A percentile compares a stretch with the other conserved stretches of the same genome.
Conservation (phyloP, 208 protist species). For the Novymonas esmeraldas region DNA sequence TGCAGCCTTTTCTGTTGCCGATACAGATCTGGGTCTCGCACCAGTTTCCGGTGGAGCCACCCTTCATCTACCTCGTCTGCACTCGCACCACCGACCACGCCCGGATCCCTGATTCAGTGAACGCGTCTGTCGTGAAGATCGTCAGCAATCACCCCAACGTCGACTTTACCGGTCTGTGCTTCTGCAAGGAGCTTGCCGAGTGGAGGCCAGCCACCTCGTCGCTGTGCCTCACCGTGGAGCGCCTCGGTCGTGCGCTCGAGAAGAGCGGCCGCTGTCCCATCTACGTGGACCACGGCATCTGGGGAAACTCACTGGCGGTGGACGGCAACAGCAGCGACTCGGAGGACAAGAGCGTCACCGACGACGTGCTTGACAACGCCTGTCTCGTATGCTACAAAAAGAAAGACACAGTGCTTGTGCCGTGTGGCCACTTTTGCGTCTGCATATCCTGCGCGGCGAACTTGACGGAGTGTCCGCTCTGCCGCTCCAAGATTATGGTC, state of each 20-base stretch:
- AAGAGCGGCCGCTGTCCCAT: conserved; percentile 45
- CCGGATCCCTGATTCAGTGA: conserved; percentile 19
- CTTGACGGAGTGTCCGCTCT: conserved; percentile 53
- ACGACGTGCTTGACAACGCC: conserved; percentile 17
- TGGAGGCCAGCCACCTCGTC: conserved; percentile 51
- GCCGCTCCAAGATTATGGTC: conserved; percentile 47
- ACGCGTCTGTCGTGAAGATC: conserved; percentile 32
- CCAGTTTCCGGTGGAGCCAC: conserved; percentile 61
- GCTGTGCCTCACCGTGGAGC: conserved; percentile 33
- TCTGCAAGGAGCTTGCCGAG: conserved; percentile 43
- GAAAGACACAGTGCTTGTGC: conserved; percentile 55
- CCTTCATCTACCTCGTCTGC: conserved; percentile 47
- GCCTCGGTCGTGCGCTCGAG: conserved; percentile 33
- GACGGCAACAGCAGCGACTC: conserved; percentile 3
- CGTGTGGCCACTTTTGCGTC: conserved; percentile 62
- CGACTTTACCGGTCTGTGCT: conserved; percentile 59
- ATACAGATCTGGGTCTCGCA: conserved; percentile 68
- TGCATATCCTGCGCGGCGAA: conserved; percentile 53
- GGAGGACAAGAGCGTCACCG: conserved; percentile 8
- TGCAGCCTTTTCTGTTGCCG: conserved; percentile 40
- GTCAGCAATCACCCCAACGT: conserved; percentile 55
- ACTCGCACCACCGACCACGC: conserved; percentile 23
- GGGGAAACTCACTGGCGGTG: background rate
- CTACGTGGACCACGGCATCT: conserved; percentile 36
- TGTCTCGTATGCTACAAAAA: conserved; percentile 52